These are phyloP conservation scores for Penicillium sp. DNA, from an alignment of 2,329 filamentous ascomycete species.

Conservation along the genomic window DNA sequence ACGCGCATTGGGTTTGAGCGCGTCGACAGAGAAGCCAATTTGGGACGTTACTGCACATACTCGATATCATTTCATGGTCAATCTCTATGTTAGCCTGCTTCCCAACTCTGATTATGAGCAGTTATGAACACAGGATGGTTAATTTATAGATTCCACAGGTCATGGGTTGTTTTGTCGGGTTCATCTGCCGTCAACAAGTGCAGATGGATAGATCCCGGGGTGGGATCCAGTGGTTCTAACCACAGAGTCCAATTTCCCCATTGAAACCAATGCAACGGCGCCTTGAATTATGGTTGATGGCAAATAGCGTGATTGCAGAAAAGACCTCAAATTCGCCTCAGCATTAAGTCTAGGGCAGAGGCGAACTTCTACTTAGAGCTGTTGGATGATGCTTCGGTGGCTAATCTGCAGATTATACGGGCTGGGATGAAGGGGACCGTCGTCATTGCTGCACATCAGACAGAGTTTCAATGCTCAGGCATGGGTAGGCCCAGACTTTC, in stretches of 20 bases:
- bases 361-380: conserved; percentile 6
- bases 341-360: conserved; percentile 2
- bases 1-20: not conserved
- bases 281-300: conserved; percentile 11
- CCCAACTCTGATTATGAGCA: no score
- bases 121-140: no score
- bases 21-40: not conserved
- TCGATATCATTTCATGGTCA: no score
- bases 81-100: no score
- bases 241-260: conserved; percentile 6
- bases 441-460: conserved; percentile 11
- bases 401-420: conserved; percentile 9
- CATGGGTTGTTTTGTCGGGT: no score
- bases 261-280: conserved; percentile 10
- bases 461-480: conserved; percentile 7
- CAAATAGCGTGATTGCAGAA: conserved; percentile 13
- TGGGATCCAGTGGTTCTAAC: conserved; percentile 7
- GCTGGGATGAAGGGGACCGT: not conserved
- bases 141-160: no score
- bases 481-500: conserved; percentile 8
- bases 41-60: not conserved
- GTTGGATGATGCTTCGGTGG: conserved; percentile 8
- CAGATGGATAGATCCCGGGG: conserved; percentile 10
- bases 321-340: conserved; percentile 18
- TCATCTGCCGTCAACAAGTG: conserved; percentile 13